These are phyloP conservation scores for Colletotrichum sojae DNA, from an alignment of 2,329 filamentous ascomycete genomes.

Conservation along the genomic window DNA sequence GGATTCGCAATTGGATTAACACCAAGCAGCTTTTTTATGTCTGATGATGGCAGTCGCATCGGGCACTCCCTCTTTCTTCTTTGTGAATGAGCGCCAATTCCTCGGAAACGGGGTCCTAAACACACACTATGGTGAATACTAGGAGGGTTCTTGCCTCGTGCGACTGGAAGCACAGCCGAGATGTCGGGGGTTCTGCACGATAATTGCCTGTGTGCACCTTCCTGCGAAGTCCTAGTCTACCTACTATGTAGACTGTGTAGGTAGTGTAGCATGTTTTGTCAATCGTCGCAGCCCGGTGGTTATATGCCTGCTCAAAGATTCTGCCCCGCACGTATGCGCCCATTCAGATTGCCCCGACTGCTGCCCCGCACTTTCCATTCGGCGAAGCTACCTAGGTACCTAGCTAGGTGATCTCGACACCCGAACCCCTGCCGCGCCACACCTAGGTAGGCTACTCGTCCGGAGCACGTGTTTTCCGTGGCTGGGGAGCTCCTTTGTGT, in stretches of 20 bases:
- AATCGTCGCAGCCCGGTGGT: neutral
- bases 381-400: no score
- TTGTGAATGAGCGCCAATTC: neutral
- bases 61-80: neutral
- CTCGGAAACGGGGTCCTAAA: neutral
- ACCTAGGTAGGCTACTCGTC: neutral
- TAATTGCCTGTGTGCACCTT: conserved; percentile 29
- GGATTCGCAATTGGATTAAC: no score
- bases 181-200: conserved; percentile 20
- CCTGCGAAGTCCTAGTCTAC: neutral
- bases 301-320: conserved; percentile 6
- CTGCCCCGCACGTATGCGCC: conserved; percentile 38
- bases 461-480: conserved; percentile 5
- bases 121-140: neutral
- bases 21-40: no score
- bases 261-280: neutral
- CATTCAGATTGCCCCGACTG: conserved; percentile 17
- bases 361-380: conserved; percentile 27
- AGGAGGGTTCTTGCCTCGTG: neutral
- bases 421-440: conserved; percentile 33
- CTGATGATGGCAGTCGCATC: neutral
- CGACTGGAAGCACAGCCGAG: neutral
- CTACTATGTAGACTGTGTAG: no score
- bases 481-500: neutral
- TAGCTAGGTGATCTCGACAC: no score